Percentiles rank a stretch among this genome's conserved stretches.
Conservation (phyloP, 2,329 filamentous ascomycete genomes). For the Aspergillus spinulosporus region DNA sequence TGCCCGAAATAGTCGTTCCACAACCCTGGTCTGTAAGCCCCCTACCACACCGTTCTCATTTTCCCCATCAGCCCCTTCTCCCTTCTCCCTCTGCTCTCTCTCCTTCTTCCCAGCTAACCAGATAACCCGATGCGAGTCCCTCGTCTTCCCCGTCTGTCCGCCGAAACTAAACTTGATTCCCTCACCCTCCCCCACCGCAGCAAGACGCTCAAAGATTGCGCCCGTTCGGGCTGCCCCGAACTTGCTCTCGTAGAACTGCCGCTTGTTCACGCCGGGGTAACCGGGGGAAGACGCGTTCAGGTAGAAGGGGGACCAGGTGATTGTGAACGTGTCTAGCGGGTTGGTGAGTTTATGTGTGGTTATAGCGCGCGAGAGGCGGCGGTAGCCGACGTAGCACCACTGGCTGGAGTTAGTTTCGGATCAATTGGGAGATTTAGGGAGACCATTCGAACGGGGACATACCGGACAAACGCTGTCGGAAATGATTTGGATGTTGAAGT, state of each 20-base stretch:
- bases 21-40: conserved; percentile 59
- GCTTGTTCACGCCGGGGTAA: conserved; percentile 52
- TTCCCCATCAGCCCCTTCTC: conserved; percentile 25
- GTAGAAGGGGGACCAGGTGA: conserved; percentile 78
- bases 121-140: conserved; percentile 75
- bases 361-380: conserved; percentile 72
- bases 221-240: conserved; percentile 63
- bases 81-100: conserved; percentile 9
- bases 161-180: conserved; percentile 73
- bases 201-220: conserved; percentile 60
- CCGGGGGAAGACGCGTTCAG: conserved; percentile 67
- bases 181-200: conserved; percentile 60
- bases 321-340: conserved; percentile 69
- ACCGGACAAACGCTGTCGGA: conserved; percentile 79
- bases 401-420: conserved; percentile 20
- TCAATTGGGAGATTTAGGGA: not conserved
- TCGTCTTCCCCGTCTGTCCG: conserved; percentile 72
- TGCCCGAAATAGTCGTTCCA: conserved; percentile 63
- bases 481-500: conserved; percentile 74
- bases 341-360: conserved; percentile 62
- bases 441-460: conserved; percentile 3
- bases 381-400: conserved; percentile 77
- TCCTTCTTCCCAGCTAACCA: conserved; percentile 64
- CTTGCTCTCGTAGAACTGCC: conserved; percentile 60
- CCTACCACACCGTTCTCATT: conserved; percentile 30